These are phyloP conservation scores for Thraustochytrium sp. DNA, from an alignment of 352 stramenopile species.

Conservation along the genomic window DNA sequence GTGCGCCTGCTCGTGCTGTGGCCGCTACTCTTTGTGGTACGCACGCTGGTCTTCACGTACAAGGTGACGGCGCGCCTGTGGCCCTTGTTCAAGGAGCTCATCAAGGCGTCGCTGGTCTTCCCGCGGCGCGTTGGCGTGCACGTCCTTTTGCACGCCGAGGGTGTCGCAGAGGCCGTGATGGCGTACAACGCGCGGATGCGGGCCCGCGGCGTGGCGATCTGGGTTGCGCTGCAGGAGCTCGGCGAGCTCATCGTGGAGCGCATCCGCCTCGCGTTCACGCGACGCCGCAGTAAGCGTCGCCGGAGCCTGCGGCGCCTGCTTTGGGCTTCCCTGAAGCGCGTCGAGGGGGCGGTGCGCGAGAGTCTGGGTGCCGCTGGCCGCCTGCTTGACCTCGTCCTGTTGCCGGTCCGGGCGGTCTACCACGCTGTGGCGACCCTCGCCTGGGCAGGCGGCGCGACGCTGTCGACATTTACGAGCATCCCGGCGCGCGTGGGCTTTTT, in stretches of 20 bases:
- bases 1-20: slow-evolving; percentile 14
- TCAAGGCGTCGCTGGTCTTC: not conserved
- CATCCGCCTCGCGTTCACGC: not conserved
- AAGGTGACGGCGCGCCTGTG: not conserved
- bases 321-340: not conserved
- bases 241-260: not conserved
- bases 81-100: not conserved
- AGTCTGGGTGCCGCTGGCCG: not conserved
- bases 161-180: not conserved
- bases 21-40: not conserved
- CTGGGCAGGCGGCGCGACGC: not conserved
- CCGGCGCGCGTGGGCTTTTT: not conserved
- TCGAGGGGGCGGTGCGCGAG: not conserved
- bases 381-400: slow-evolving; percentile 21
- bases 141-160: not conserved
- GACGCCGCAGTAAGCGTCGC: not conserved
- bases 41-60: not conserved
- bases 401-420: not conserved
- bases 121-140: not conserved
- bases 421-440: not conserved
- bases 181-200: not conserved
- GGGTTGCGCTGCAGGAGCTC: not conserved
- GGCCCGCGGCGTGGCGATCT: not conserved
- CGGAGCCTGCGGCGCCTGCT: not conserved
- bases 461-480: not conserved